A percentile compares a stretch with the other conserved stretches of the same genome.
Evolutionary conservation across 2,329 filamentous ascomycete genomes (phyloP).

Genomic region (Colletotrichum sp.): DNA sequence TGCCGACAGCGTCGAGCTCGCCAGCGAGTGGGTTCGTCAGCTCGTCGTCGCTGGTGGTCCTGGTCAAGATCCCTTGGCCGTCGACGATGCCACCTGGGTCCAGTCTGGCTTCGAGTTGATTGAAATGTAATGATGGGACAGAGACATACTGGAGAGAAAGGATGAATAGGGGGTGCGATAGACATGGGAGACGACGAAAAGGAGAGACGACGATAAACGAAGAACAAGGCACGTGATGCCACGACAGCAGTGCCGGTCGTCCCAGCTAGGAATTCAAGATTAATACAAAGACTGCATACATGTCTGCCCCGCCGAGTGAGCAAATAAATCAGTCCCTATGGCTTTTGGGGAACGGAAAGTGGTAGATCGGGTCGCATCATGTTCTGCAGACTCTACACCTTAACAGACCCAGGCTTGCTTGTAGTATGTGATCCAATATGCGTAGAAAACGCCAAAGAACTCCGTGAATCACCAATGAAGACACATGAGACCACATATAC

Average conservation of each 20-base stretch:
- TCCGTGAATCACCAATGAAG: no score
- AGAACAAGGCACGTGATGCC: neutral
- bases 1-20: neutral
- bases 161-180: neutral
- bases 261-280: neutral
- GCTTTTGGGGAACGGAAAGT: no score
- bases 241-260: fast-evolving
- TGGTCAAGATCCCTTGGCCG: neutral
- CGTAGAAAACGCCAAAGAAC: no score
- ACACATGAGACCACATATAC: no score
- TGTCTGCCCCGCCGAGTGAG: no score
- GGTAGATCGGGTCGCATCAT: no score
- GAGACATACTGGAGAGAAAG: neutral
- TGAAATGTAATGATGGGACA: neutral
- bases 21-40: neutral
- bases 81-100: neutral
- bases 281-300: neutral
- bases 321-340: no score
- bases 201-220: no score
- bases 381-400: no score
- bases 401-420: no score
- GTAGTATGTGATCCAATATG: no score
- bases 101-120: neutral
- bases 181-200: neutral
- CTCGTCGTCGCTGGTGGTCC: neutral